phyloP scores from a whole-genome alignment of 1,139 yeast genomes.

The Taphrina pruni region DNA sequence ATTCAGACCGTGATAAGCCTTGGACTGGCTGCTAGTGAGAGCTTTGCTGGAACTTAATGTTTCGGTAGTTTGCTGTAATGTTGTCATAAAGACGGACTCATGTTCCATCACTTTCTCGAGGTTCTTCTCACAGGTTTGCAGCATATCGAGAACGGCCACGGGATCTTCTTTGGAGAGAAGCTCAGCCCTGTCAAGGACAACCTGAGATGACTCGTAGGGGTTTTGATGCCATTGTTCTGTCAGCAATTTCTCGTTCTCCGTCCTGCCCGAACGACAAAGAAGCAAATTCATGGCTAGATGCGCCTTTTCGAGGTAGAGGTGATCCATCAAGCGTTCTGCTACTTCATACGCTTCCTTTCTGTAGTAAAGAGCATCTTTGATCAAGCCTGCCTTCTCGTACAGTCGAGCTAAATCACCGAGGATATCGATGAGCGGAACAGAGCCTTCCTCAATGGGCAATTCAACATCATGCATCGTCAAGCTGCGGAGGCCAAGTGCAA shows the following conservation, averaged over 20 bases:
- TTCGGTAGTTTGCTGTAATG: background rate
- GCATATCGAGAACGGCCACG: background rate
- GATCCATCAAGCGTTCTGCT: background rate
- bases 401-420: conserved; percentile 5
- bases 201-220: conserved; percentile 2
- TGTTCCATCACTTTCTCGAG: background rate
- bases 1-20: background rate
- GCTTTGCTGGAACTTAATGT: background rate
- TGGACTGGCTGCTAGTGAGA: background rate
- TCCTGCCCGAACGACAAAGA: background rate
- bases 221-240: background rate
- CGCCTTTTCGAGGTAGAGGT: background rate
- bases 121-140: background rate
- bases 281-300: background rate
- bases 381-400: conserved; percentile 16
- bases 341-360: background rate
- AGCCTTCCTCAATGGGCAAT: background rate
- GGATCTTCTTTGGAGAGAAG: background rate
- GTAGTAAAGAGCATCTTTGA: conserved; percentile 19
- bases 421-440: conserved; percentile 2
- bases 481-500: background rate
- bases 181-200: background rate
- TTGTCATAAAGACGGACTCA: background rate
- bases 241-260: background rate
- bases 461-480: background rate